Evolutionary conservation across 2,329 filamentous ascomycete genomes (phyloP).

Genomic region (Nemania diffusa): DNA sequence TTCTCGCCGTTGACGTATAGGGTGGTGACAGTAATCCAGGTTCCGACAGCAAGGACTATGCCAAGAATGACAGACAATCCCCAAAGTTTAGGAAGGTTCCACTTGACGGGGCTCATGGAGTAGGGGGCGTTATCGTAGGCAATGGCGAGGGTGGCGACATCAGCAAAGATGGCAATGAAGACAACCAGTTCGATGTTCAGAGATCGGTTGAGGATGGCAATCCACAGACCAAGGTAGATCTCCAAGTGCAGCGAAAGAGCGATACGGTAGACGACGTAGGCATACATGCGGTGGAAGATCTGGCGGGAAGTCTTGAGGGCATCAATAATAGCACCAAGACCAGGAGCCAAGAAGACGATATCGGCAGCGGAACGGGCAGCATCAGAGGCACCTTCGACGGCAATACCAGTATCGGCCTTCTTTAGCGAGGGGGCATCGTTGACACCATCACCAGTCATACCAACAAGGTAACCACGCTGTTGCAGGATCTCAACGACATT

Average conservation of each 20-base stretch:
- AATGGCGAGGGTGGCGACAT: slow-evolving; percentile 91
- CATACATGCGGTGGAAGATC: slow-evolving; percentile 97
- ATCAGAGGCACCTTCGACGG: slow-evolving; percentile 90
- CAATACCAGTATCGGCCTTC: slow-evolving; percentile 96
- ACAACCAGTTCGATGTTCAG: slow-evolving; percentile 89
- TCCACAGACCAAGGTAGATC: slow-evolving; percentile 92
- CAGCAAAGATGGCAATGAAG: slow-evolving; percentile 94
- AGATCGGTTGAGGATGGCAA: slow-evolving; percentile 84
- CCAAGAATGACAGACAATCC: slow-evolving; percentile 89
- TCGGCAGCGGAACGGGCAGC: slow-evolving; percentile 91
- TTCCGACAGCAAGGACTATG: slow-evolving; percentile 81
- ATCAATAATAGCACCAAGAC: slow-evolving; percentile 91
- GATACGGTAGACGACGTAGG: slow-evolving; percentile 95
- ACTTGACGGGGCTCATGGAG: slow-evolving; percentile 88
- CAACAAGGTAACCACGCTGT: slow-evolving; percentile 91
- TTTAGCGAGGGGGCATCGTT: slow-evolving; percentile 93
- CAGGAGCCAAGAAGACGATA: slow-evolving; percentile 92
- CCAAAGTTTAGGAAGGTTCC: slow-evolving; percentile 95
- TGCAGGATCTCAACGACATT: slow-evolving; percentile 93
- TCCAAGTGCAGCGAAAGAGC: slow-evolving; percentile 90
- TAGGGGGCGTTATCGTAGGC: slow-evolving; percentile 93
- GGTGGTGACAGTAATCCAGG: slow-evolving; percentile 89
- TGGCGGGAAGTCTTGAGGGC: slow-evolving; percentile 92
- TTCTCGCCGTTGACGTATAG: slow-evolving; percentile 73
- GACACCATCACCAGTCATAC: slow-evolving; percentile 96